phyloP scores from a whole-genome alignment of 2,329 filamentous ascomycete species.

The Aspergillus sp. region DNA sequence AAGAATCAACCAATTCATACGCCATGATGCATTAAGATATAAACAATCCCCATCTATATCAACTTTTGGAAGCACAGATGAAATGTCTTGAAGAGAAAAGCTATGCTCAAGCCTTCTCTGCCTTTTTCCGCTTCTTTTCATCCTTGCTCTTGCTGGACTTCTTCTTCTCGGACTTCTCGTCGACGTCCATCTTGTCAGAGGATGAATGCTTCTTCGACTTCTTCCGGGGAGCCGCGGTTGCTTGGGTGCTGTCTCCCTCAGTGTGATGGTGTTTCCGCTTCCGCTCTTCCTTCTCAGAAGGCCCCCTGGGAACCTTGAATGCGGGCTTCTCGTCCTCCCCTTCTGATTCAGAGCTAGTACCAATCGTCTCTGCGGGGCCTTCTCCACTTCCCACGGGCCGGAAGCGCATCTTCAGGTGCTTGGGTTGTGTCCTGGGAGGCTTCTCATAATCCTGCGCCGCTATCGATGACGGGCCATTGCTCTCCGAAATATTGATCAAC shows the following conservation, averaged over 20 bases:
- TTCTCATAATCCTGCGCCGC: conserved; percentile 26
- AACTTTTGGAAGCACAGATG: conserved; percentile 16
- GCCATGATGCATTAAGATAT: not conserved
- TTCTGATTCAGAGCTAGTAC: conserved; percentile 32
- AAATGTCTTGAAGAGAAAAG: conserved; percentile 27
- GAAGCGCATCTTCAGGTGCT: conserved; percentile 40
- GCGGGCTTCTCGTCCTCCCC: conserved; percentile 26
- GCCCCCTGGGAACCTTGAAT: conserved; percentile 24
- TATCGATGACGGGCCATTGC: conserved; percentile 17
- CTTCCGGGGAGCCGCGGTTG: conserved; percentile 25
- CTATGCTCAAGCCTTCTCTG: conserved; percentile 24
- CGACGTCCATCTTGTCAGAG: conserved; percentile 11
- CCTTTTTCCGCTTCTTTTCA: conserved; percentile 37
- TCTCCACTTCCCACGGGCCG: conserved; percentile 34
- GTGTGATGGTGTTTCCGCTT: conserved; percentile 33
- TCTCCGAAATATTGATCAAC: conserved; percentile 26
- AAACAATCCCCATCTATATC: not conserved
- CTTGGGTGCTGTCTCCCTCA: conserved; percentile 21
- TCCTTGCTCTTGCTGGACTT: conserved; percentile 31
- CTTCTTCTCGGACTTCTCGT: conserved; percentile 22
- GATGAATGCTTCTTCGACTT: conserved; percentile 35
- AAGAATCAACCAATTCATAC: not conserved
- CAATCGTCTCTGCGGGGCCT: conserved; percentile 27
- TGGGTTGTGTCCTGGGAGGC: conserved; percentile 35
- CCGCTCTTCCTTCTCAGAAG: conserved; percentile 20